Evolutionary conservation across 2,329 filamentous ascomycete genomes (phyloP).

Genomic region (Myriosclerotinia duriaeana): DNA sequence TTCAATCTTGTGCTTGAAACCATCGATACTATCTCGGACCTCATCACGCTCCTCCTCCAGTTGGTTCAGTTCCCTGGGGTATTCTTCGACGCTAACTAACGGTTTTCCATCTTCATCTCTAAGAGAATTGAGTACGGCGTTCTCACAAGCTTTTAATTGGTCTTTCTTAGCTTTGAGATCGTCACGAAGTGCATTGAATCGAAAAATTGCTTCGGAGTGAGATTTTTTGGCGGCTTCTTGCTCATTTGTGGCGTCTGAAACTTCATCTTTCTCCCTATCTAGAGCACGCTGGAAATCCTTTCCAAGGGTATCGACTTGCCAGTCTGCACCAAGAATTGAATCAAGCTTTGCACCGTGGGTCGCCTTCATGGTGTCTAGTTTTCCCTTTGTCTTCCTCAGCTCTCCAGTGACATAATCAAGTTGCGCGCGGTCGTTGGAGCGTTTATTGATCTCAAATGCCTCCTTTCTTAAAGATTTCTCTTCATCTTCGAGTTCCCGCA

Average conservation of each 20-base stretch:
- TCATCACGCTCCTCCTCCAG: slow-evolving; percentile 54
- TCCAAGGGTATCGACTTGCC: slow-evolving; percentile 71
- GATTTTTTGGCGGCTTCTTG: slow-evolving; percentile 71
- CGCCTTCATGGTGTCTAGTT: slow-evolving; percentile 72
- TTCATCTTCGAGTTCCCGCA: slow-evolving; percentile 69
- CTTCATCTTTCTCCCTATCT: slow-evolving; percentile 54
- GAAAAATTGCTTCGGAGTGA: slow-evolving; percentile 73
- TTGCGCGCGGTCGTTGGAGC: slow-evolving; percentile 78
- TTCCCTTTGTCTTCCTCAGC: slow-evolving; percentile 67
- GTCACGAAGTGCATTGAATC: slow-evolving; percentile 64
- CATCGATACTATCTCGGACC: slow-evolving; percentile 62
- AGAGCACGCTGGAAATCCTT: slow-evolving; percentile 64
- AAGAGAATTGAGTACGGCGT: slow-evolving; percentile 54
- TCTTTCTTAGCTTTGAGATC: slow-evolving; percentile 62
- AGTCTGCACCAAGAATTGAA: slow-evolving; percentile 61
- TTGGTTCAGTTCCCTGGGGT: slow-evolving; percentile 51
- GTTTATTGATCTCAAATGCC: slow-evolving; percentile 76
- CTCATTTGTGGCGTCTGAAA: slow-evolving; percentile 65
- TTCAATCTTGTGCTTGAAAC: slow-evolving; percentile 66
- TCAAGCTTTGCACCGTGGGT: slow-evolving; percentile 73
- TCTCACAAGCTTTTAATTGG: slow-evolving; percentile 62
- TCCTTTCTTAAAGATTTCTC: slow-evolving; percentile 74
- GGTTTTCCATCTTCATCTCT: slow-evolving; percentile 44
- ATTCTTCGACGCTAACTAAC: slow-evolving; percentile 52
- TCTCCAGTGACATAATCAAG: slow-evolving; percentile 83